These are phyloP conservation scores for Ichthyophthirius multifiliis DNA, from an alignment of 169 alveolate genomes.

Conservation along the genomic window DNA sequence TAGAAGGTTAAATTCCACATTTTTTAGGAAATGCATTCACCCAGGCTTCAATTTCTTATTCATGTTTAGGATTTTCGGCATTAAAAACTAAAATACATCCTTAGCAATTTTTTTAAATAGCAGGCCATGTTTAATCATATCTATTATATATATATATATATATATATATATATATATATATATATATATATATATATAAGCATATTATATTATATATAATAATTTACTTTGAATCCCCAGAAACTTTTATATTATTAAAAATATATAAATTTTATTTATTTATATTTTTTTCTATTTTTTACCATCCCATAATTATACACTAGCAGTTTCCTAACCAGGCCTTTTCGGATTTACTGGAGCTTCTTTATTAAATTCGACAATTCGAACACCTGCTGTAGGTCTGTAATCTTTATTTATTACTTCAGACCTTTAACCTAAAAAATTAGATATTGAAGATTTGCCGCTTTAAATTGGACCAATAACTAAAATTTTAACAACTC, in stretches of 20 bases:
- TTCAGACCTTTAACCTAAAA: constrained; percentile 26
- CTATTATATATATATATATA: not conserved
- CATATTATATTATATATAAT: not conserved
- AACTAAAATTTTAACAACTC: constrained; percentile 16
- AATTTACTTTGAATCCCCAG: constrained; percentile 32
- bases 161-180: too few species aligned
- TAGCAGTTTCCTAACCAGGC: constrained; percentile 19
- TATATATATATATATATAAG: too few species aligned
- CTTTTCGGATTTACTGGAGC: constrained; percentile 38
- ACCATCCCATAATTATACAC: constrained; percentile 28
- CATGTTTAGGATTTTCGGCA: constrained; percentile 43
- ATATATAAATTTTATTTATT: not conserved
- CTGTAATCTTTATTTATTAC: constrained; percentile 8
- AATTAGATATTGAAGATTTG: constrained; percentile 20
- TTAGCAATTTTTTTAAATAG: constrained; percentile 7
- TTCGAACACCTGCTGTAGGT: constrained; percentile 36
- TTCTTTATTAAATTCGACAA: constrained; percentile 32
- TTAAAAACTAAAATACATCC: constrained; percentile 26
- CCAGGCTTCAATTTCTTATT: constrained; percentile 32
- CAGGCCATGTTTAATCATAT: constrained; percentile 38
- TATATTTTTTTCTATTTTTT: not conserved
- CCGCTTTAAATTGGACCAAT: constrained; percentile 33
- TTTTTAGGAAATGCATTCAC: constrained; percentile 23
- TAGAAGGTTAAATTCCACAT: constrained; percentile 11
- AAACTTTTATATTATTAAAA: not conserved